Conservation (phyloP, 345 rosid genomes). For the Eucalyptus coolabah region DNA sequence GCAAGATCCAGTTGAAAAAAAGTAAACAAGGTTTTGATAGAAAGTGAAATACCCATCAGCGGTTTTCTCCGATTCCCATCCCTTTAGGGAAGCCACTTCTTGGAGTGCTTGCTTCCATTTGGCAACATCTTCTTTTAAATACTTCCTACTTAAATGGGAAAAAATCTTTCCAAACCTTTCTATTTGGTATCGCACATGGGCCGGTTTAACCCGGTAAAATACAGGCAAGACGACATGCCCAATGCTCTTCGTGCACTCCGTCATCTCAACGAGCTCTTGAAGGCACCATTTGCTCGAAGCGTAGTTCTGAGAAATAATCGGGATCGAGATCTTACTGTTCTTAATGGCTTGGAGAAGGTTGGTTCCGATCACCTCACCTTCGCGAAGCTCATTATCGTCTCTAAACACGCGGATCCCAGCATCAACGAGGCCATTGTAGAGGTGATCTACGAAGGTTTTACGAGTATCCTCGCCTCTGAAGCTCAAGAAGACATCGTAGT, state of each 20-base stretch:
- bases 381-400: background rate
- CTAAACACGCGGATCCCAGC: background rate
- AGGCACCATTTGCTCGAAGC: background rate
- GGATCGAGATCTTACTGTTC: background rate
- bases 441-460: background rate
- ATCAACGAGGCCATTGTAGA: background rate
- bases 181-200: background rate
- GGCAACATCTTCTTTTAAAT: background rate
- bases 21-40: background rate
- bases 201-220: background rate
- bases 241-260: background rate
- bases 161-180: background rate
- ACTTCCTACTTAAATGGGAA: background rate
- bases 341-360: background rate
- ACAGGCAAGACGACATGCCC: background rate
- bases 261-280: background rate
- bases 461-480: background rate
- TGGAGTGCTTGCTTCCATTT: background rate
- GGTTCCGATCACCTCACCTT: background rate
- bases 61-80: background rate
- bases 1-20: background rate
- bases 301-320: background rate
- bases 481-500: background rate
- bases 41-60: background rate
- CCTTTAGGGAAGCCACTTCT: background rate